Conservation (phyloP, 805 yeast species). For the Kregervanrija fluxuum region DNA sequence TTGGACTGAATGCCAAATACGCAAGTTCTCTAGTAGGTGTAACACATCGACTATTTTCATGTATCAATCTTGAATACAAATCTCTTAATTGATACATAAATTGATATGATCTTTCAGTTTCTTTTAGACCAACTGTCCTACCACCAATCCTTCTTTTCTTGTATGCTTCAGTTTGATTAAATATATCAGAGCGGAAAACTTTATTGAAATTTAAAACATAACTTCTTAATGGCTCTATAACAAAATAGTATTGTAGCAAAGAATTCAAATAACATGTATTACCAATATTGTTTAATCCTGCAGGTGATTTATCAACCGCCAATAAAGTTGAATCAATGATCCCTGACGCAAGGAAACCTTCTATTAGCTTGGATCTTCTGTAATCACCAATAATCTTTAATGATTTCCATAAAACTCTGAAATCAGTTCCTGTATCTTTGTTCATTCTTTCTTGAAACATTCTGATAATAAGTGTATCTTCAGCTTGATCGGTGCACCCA, state of each 20-base stretch:
- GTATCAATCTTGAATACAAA: conserved; percentile 64
- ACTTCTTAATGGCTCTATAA: conserved; percentile 72
- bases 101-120: conserved; percentile 74
- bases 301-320: conserved; percentile 72
- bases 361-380: conserved; percentile 48
- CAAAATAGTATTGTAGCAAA: conserved; percentile 81
- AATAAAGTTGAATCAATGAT: conserved; percentile 49
- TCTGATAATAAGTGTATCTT: conserved; percentile 49
- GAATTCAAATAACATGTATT: conserved; percentile 95
- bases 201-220: conserved; percentile 51
- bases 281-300: conserved; percentile 90
- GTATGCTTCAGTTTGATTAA: conserved; percentile 27
- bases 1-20: conserved; percentile 75
- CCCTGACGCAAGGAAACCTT: conserved; percentile 54
- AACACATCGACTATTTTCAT: conserved; percentile 54
- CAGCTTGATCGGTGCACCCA: conserved; percentile 43
- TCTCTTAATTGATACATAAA: conserved; percentile 68
- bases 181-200: conserved; percentile 18
- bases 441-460: conserved; percentile 41
- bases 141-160: conserved; percentile 76
- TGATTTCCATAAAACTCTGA: conserved; percentile 50
- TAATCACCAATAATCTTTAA: conserved; percentile 47
- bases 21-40: conserved; percentile 82
- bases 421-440: conserved; percentile 37
- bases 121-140: conserved; percentile 67